Base-by-base conservation (phyloP, 768 basidiomycete genomes). In the Amylocystis lapponica region DNA sequence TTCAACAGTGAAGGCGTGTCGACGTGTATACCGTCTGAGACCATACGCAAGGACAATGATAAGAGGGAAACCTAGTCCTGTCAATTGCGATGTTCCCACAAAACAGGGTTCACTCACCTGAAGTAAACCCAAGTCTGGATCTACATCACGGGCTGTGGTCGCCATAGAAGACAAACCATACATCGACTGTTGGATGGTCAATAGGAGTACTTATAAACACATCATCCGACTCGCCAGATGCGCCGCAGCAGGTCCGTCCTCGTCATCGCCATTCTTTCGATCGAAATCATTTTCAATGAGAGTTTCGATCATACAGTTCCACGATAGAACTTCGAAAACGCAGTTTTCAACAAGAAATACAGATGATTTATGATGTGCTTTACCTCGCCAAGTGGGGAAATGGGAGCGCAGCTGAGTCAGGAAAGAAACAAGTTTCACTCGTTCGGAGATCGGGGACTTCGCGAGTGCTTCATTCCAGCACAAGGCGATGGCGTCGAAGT, bases 331-430 rank as follows among this genome's bases (percentile, higher is more conserved):
- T 86, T 43, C 2, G 16, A 16, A 23, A 8, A 17, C 8, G 1
- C 14, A 27, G 21, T 33, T 27, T 13, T 34, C 36, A 5, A 23
- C n/a, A 23, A 4, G 37, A 20, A 8, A 13, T 7, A 11, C 30
- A 5, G 27, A 21, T n/a, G 13, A 36, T 14, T 10, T 14, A 26
- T 4, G 12, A 27, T n/a, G 20, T 17, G 5, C 41, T 60, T 39
- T 50, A 84, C 85, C 69, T 72, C 68, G 67, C 86, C 86, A 88
- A 12, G 50, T 58, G 14, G 82, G 73, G 59, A 86, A 82, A 61
- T 83, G 74, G 0, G 82, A 68, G n/a, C 69, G 78, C 22, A 89
- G 69, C 52, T 82, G 83, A 23, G 78, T 70, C 14, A 87, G 64
- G 61, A 87, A 88, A 8, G 71, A 67, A 13, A 78, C 65, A 10